phyloP scores from a whole-genome alignment of 169 alveolate genomes.

The Toxoplasma gondii region DNA sequence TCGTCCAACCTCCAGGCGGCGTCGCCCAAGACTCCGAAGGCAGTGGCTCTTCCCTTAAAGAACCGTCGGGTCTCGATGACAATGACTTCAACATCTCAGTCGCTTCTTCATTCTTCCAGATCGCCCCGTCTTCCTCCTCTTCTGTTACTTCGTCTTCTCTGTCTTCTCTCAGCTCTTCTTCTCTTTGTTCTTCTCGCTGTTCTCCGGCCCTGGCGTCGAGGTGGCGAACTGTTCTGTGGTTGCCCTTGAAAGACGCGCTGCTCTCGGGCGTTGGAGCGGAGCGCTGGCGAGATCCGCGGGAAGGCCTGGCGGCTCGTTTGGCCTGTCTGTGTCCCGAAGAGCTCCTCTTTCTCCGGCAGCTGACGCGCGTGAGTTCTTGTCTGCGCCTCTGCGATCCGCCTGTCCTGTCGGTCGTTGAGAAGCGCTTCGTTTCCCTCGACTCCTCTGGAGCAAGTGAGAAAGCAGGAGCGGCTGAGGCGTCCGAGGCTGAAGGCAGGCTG shows the following conservation, averaged over 20 bases:
- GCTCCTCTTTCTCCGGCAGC: conserved; percentile 35
- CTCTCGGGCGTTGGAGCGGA: not conserved
- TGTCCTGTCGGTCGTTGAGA: conserved; percentile 12
- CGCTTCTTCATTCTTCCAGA: too few relatives aligned
- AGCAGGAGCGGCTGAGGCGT: not conserved
- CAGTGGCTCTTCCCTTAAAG: too few relatives aligned
- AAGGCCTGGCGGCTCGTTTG: not conserved
- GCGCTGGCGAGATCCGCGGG: not conserved
- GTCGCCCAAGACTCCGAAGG: too few relatives aligned
- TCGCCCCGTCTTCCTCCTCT: too few relatives aligned
- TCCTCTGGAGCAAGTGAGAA: not conserved
- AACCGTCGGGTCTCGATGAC: too few relatives aligned
- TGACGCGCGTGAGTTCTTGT: not conserved
- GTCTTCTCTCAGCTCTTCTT: too few relatives aligned
- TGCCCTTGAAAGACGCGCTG: conserved; percentile 55
- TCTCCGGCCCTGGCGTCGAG: not conserved
- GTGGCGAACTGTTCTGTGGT: conserved; percentile 65
- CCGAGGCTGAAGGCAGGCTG: not conserved
- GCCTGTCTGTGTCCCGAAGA: not conserved
- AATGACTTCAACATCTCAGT: too few relatives aligned
- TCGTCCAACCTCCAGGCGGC: not conserved
- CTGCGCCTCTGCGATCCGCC: not conserved
- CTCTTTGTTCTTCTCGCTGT: too few relatives aligned
- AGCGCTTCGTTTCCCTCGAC: conserved; percentile 38
- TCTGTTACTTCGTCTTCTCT: too few relatives aligned